These are phyloP conservation scores for Apiospora malaysiana DNA, from an alignment of 2,329 filamentous ascomycete species.

Conservation along the genomic window DNA sequence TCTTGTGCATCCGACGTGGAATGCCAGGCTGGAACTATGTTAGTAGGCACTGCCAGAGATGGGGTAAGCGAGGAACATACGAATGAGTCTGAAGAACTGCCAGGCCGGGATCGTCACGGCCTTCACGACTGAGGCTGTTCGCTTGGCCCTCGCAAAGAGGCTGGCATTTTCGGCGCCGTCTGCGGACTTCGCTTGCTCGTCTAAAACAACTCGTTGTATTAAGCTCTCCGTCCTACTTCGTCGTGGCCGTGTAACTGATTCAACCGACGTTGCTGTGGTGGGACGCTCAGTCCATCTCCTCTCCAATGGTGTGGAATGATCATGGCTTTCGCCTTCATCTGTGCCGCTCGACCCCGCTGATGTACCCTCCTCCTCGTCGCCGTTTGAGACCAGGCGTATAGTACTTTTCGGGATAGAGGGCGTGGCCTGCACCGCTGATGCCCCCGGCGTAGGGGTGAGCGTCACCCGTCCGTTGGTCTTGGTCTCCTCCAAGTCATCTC, in stretches of 20 bases:
- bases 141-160: slow-evolving; percentile 50
- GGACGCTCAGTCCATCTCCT: slow-evolving; percentile 42
- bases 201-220: slow-evolving; percentile 64
- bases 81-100: slow-evolving; percentile 95
- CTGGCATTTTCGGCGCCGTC: slow-evolving; percentile 46
- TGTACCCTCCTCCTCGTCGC: slow-evolving; percentile 31
- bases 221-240: slow-evolving; percentile 59
- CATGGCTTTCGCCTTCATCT: slow-evolving; percentile 24
- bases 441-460: slow-evolving; percentile 40
- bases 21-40: slow-evolving; percentile 74
- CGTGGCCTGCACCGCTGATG: slow-evolving; percentile 33
- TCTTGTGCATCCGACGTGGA: slow-evolving; percentile 58
- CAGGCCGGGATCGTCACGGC: slow-evolving; percentile 95
- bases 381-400: slow-evolving; percentile 41
- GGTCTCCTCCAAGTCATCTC: slow-evolving; percentile 68
- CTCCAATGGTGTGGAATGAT: slow-evolving; percentile 35
- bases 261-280: slow-evolving; percentile 27
- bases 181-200: slow-evolving; percentile 53
- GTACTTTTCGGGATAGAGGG: slow-evolving; percentile 36
- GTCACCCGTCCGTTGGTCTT: slow-evolving; percentile 45
- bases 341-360: slow-evolving; percentile 27
- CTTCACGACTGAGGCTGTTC: slow-evolving; percentile 63
- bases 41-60: slow-evolving; percentile 28
- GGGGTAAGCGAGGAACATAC: slow-evolving; percentile 57
- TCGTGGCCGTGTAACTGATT: slow-evolving; percentile 30